Percentiles rank a stretch among this genome's conserved stretches.
phyloP scores from a whole-genome alignment of 768 basidiomycete species.

The Lentinula raphanica region DNA sequence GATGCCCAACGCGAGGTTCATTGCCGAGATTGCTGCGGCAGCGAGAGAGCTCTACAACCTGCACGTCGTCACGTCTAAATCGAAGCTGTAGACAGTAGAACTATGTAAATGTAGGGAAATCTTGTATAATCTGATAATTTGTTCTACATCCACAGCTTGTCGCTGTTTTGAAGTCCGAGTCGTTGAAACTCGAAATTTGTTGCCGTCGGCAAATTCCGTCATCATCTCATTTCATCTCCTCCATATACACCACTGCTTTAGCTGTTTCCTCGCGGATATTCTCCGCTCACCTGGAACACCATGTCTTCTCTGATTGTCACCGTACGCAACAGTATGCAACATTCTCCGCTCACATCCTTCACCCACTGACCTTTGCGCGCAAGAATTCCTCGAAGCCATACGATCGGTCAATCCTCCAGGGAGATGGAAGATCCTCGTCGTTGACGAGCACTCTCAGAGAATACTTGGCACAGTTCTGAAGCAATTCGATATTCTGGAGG shows the following conservation, averaged over 20 bases:
- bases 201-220: background rate
- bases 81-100: background rate
- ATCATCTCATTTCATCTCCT: background rate
- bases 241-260: background rate
- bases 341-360: slow-evolving; percentile 7
- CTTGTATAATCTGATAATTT: too few species aligned
- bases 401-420: slow-evolving; percentile 81
- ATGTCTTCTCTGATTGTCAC: slow-evolving; percentile 39
- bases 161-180: too few species aligned
- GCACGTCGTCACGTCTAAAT: slow-evolving; percentile 25
- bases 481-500: slow-evolving; percentile 90
- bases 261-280: background rate
- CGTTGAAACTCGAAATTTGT: too few species aligned
- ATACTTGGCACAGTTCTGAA: slow-evolving; percentile 82
- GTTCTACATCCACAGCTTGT: too few species aligned
- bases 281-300: background rate
- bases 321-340: slow-evolving; percentile 40
- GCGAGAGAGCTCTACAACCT: slow-evolving; percentile 68
- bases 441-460: slow-evolving; percentile 87
- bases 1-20: slow-evolving; percentile 75
- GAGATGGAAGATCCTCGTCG: slow-evolving; percentile 96
- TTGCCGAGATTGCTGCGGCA: slow-evolving; percentile 57
- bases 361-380: slow-evolving; percentile 3
- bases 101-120: background rate
- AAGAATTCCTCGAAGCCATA: slow-evolving; percentile 85